Percentiles rank a stretch among this genome's conserved stretches.
Conservation (phyloP, 2,329 filamentous ascomycete genomes). For the Aureobasidium pullulans region DNA sequence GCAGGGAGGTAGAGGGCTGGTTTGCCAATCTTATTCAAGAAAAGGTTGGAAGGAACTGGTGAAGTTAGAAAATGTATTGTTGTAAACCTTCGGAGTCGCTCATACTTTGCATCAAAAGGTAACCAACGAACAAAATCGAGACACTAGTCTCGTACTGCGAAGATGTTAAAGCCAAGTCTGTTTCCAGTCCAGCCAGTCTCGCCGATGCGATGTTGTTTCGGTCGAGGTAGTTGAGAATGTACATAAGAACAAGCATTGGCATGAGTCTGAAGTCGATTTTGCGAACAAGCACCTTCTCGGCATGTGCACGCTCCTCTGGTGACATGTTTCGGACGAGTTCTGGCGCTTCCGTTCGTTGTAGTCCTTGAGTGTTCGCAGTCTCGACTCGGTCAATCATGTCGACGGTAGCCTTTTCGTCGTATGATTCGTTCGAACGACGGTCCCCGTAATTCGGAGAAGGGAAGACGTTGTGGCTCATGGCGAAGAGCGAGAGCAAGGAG, state of each 20-base stretch:
- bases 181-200: constrained; percentile 46
- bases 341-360: neutral
- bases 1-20: constrained; percentile 27
- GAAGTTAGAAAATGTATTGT: constrained; percentile 24
- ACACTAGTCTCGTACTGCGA: constrained; percentile 40
- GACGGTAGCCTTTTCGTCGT: constrained; percentile 4
- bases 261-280: constrained; percentile 65
- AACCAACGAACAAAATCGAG: constrained; percentile 37
- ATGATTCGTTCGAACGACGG: neutral
- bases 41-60: constrained; percentile 29
- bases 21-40: constrained; percentile 29
- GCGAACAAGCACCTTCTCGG: constrained; percentile 53
- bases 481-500: neutral
- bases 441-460: neutral
- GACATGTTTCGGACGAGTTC: constrained; percentile 14
- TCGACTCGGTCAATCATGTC: constrained; percentile 10
- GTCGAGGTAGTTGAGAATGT: constrained; percentile 68
- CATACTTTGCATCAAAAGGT: constrained; percentile 26
- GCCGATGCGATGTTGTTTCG: constrained; percentile 54
- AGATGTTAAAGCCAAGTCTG: constrained; percentile 37
- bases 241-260: constrained; percentile 65
- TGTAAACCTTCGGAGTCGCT: constrained; percentile 25
- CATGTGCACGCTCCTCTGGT: constrained; percentile 9
- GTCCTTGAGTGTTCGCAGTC: neutral
- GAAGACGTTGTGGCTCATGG: neutral